Percentiles rank a stretch among this genome's conserved stretches.
Evolutionary conservation across 208 protist species (phyloP).

Genomic region (Herpetomonas muscarum): DNA sequence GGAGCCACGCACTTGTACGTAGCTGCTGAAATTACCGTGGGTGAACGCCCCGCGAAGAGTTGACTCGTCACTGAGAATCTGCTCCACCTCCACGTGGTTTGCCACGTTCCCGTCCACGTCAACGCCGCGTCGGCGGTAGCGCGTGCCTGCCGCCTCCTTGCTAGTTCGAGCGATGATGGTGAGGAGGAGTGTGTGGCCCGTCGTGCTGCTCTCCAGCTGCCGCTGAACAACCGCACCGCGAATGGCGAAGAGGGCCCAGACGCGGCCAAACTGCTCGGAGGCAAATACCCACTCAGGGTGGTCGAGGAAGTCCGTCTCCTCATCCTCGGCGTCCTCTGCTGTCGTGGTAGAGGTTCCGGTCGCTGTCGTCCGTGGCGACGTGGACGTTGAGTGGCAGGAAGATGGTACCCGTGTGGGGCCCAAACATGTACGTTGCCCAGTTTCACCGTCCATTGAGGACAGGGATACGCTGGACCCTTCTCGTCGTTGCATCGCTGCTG

Average conservation of each 20-base stretch:
- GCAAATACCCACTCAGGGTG: neutral
- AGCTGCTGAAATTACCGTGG: constrained; percentile 41
- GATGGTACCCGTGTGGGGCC: no score
- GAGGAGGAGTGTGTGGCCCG: constrained; percentile 36
- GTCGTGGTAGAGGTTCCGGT: no score
- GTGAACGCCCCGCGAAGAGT: constrained; percentile 15
- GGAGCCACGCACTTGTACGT: constrained; percentile 83
- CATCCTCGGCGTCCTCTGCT: neutral
- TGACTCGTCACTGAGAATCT: constrained; percentile 76
- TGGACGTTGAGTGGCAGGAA: no score
- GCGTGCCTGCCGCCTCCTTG: constrained; percentile 90
- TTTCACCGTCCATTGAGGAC: no score
- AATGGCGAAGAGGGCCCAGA: constrained; percentile 18
- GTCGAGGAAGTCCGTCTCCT: neutral
- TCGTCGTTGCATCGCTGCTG: no score
- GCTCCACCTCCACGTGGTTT: constrained; percentile 89
- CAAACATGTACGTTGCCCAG: no score
- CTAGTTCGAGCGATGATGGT: constrained; percentile 92
- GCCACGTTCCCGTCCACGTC: constrained; percentile 74
- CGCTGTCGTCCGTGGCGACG: no score
- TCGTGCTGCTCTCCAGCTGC: constrained; percentile 13
- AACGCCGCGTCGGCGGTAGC: constrained; percentile 95
- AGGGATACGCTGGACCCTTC: no score
- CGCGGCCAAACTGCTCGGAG: neutral
- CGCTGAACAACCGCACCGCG: constrained; percentile 28